These are phyloP conservation scores for Tuber brumale DNA, from an alignment of 495 filamentous ascomycete species.

Conservation along the genomic window DNA sequence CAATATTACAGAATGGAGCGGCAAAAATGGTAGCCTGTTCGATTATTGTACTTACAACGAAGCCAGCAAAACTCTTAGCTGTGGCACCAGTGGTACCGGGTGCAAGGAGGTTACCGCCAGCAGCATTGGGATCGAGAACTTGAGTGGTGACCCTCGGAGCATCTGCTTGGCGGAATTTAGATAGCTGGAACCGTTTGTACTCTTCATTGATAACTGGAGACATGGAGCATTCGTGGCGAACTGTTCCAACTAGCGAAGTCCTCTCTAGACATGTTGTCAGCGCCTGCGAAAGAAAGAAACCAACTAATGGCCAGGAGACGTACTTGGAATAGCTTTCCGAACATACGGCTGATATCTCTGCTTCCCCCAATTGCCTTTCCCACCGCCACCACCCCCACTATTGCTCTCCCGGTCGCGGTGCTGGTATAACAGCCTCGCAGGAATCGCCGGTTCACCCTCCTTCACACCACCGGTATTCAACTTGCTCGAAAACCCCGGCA, in stretches of 20 bases:
- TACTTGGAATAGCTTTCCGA: conserved; percentile 77
- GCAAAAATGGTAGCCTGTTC: background rate
- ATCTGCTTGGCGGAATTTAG: conserved; percentile 56
- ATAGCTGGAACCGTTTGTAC: conserved; percentile 56
- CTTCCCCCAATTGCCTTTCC: conserved; percentile 48
- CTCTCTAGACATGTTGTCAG: conserved; percentile 54
- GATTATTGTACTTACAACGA: conserved; percentile 51
- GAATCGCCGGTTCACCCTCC: conserved; percentile 47
- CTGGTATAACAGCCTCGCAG: conserved; percentile 43
- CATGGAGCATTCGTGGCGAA: conserved; percentile 71
- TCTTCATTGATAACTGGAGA: conserved; percentile 69
- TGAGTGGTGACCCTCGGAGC: conserved; percentile 55
- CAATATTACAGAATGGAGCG: background rate
- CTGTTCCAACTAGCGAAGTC: conserved; percentile 65
- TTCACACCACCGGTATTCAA: conserved; percentile 44
- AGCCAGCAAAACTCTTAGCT: conserved; percentile 48
- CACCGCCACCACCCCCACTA: conserved; percentile 43
- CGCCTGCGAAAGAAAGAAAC: background rate
- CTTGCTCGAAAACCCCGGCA: conserved; percentile 66
- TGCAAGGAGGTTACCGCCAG: conserved; percentile 44
- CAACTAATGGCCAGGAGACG: conserved; percentile 37
- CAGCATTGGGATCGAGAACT: conserved; percentile 46
- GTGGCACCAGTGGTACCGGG: conserved; percentile 49
- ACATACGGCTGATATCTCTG: conserved; percentile 62
- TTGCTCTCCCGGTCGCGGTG: conserved; percentile 49